Conservation (phyloP, 2,329 filamentous ascomycete genomes). For the Remersonia thermophila region DNA sequence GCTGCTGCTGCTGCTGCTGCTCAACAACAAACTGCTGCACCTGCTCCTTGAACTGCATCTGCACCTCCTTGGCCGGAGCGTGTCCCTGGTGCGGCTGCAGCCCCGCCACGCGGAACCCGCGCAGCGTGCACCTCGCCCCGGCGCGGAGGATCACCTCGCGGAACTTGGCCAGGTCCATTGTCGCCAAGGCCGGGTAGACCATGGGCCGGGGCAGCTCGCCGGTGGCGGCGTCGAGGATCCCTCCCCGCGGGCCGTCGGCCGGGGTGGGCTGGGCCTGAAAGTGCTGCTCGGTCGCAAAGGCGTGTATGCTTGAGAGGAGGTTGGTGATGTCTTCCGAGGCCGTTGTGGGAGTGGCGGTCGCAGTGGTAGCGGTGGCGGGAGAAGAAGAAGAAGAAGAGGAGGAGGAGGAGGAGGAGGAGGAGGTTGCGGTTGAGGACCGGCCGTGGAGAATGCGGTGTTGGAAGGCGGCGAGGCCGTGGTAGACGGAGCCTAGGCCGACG, state of each 20-base stretch:
- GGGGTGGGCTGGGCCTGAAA: too few species aligned
- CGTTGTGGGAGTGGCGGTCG: too few species aligned
- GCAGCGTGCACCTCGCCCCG: background rate
- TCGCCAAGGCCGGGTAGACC: slow-evolving; percentile 12
- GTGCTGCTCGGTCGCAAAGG: slow-evolving; percentile 5
- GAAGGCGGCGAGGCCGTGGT: slow-evolving; percentile 14
- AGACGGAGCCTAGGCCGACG: slow-evolving; percentile 20
- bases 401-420: too few species aligned
- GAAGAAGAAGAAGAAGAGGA: too few species aligned
- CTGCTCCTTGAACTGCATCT: too few species aligned
- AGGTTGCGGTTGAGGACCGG: too few species aligned
- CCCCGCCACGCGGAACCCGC: background rate
- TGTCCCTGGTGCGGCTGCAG: background rate
- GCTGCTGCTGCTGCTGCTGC: too few species aligned
- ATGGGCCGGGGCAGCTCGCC: slow-evolving; percentile 9
- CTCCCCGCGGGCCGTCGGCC: background rate
- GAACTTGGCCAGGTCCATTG: slow-evolving; percentile 5
- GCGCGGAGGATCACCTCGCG: background rate
- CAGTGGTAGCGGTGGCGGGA: too few species aligned
- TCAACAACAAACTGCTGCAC: too few species aligned
- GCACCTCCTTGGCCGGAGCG: too few species aligned
- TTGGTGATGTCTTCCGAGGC: background rate
- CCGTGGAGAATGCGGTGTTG: background rate
- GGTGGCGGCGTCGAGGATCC: slow-evolving; percentile 1
- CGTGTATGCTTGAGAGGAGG: slow-evolving; percentile 10